Evolutionary conservation across 495 filamentous ascomycete species (phyloP).

Genomic region (Penicillium egyptiacum): DNA sequence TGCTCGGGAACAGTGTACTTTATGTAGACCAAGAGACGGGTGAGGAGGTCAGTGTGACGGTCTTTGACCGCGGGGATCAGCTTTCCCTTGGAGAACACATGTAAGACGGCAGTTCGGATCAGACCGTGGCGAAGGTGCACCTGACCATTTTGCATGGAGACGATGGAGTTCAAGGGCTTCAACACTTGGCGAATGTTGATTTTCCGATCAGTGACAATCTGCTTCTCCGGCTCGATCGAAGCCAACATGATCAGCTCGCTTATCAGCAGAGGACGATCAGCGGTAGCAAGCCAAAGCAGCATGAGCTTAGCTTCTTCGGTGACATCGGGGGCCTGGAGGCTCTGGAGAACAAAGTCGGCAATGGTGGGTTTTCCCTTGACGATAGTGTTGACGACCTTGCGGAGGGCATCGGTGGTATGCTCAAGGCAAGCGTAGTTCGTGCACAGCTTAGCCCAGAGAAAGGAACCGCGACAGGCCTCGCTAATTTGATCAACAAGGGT

Average conservation of each 20-base stretch:
- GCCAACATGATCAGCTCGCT: constrained; percentile 31
- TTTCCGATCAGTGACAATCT: constrained; percentile 25
- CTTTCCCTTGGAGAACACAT: constrained; percentile 33
- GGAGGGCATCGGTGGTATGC: constrained; percentile 23
- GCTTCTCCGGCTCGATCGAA: constrained; percentile 33
- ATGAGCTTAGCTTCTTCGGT: constrained; percentile 31
- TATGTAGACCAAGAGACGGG: constrained; percentile 34
- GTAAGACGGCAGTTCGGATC: constrained; percentile 32
- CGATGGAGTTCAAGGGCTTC: constrained; percentile 28
- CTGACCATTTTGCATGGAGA: constrained; percentile 36
- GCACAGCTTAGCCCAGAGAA: constrained; percentile 42
- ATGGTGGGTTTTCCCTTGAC: constrained; percentile 27
- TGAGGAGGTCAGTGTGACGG: constrained; percentile 33
- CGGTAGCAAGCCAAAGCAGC: constrained; percentile 35
- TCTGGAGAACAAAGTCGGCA: constrained; percentile 32
- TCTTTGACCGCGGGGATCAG: constrained; percentile 31
- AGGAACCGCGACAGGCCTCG: constrained; percentile 37
- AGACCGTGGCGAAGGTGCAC: constrained; percentile 38
- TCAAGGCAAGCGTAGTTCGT: constrained; percentile 30
- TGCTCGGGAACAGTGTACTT: constrained; percentile 29
- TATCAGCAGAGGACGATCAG: constrained; percentile 31
- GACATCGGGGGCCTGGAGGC: constrained; percentile 23
- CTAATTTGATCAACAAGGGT: constrained; percentile 35
- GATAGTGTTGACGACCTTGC: constrained; percentile 27
- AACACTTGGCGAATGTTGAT: constrained; percentile 23